Evolutionary conservation across 108 stramenopile genomes (phyloP).

Genomic region (Cylindrotheca fusiformis): DNA sequence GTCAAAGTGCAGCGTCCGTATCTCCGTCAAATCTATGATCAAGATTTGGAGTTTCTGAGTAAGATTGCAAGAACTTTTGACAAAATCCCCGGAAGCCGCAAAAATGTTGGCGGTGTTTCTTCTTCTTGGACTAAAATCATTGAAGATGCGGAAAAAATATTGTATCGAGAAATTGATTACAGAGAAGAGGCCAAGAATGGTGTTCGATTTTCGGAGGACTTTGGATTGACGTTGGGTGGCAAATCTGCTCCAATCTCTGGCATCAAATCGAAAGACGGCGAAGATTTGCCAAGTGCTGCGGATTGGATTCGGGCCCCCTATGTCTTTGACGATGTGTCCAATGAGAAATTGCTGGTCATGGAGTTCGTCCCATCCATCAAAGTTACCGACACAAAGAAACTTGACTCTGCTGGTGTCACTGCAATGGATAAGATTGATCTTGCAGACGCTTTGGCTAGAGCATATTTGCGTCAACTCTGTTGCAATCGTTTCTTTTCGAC

Average conservation of each 20-base stretch:
- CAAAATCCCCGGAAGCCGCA: constrained; percentile 34
- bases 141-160: constrained; percentile 84
- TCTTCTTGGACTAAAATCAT: constrained; percentile 85
- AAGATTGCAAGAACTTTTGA: constrained; percentile 73
- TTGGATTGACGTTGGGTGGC: constrained; percentile 80
- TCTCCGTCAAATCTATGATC: constrained; percentile 83
- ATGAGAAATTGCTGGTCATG: constrained; percentile 74
- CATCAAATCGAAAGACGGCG: constrained; percentile 60
- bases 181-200: constrained; percentile 91
- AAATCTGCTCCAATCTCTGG: constrained; percentile 29
- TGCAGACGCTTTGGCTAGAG: constrained; percentile 71
- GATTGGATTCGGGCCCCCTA: constrained; percentile 74
- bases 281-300: constrained; percentile 68
- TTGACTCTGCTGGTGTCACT: constrained; percentile 66
- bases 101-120: constrained; percentile 67
- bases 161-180: constrained; percentile 97
- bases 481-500: constrained; percentile 81
- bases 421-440: constrained; percentile 61
- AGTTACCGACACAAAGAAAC: constrained; percentile 52
- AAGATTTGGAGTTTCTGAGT: constrained; percentile 85
- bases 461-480: constrained; percentile 83
- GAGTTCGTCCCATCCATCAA: constrained; percentile 86
- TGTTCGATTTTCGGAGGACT: constrained; percentile 79
- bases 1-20: constrained; percentile 89
- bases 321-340: constrained; percentile 64